Base-by-base conservation (phyloP, 2,329 filamentous ascomycete species). In the Claviceps fusiformis region DNA sequence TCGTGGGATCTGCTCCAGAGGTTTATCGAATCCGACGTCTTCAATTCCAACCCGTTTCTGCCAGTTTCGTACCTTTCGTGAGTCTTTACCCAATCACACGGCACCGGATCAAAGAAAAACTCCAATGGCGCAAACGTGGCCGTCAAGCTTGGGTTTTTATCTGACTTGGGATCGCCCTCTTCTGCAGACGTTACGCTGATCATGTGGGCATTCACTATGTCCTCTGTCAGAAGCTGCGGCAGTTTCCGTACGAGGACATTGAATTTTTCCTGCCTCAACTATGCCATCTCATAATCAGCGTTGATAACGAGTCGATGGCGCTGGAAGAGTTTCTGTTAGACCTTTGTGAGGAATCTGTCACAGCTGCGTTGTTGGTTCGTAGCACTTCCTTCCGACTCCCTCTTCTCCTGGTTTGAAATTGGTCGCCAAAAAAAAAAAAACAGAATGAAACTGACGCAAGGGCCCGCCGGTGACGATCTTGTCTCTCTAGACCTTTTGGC, bases 11-110 rank as follows among this genome's bases (percentile, higher is more conserved):
- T 93, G 75, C 80, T 93, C 70, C 86, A 89, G 78, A 83, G 88
- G 73, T 91, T 92, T 81, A 83, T 93, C 76, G 87, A 92, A 80
- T 90, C 86, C 76, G 88, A 93, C 78, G 87, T 93, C 77, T 93
- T 93, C 79, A 92, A 91, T 76, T 85, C 87, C 74, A 86, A 92
- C 73, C 87, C 89, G 60, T 92, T 90, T 71, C 83, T 93, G 71
- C 86, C 87, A 59, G 88, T 93, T 68, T 89, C 87, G 61, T 93
- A 93, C 73, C 82, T 93, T 67, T 88, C 87, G 87, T 92, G 77
- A 80, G 85, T 76, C 57, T 58, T 53, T 2, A 24, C n/a, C 33
- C n/a, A 47, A 15, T 43, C 24, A 33, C 15, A 39, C 9, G 17
- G 50, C 9, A 50, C 11, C 10, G 13, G 13, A 41, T 5, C 3